Conservation (phyloP, 257 asterid genomes). For the Solanum piurae region DNA sequence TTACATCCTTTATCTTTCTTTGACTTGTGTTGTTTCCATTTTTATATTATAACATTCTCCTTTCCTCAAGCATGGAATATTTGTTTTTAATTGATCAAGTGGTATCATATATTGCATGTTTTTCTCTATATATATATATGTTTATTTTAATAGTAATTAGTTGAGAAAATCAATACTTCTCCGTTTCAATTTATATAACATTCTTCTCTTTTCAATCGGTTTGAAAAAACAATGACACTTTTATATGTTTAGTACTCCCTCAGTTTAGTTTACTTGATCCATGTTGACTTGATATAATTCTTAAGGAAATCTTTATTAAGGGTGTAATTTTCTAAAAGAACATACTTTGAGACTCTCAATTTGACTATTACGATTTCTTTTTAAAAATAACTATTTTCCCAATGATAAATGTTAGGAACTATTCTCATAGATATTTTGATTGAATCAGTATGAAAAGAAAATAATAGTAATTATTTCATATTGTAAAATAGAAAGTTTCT, state of each 20-base stretch:
- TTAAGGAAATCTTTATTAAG: neutral
- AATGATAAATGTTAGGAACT: too few relatives aligned
- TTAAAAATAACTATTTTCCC: too few relatives aligned
- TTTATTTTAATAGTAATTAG: neutral
- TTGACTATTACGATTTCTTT: neutral
- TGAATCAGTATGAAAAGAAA: too few relatives aligned
- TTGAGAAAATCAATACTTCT: neutral
- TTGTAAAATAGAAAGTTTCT: too few relatives aligned
- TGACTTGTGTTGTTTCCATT: constrained; percentile 33
- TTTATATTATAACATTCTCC: constrained; percentile 6
- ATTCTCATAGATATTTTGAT: too few relatives aligned
- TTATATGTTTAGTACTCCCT: too few relatives aligned
- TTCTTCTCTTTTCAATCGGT: neutral
- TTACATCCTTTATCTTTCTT: constrained; percentile 51
- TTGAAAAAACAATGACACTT: too few relatives aligned
- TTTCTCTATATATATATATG: neutral
- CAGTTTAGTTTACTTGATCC: too few relatives aligned
- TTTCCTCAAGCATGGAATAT: constrained; percentile 40
- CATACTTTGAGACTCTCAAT: too few relatives aligned
- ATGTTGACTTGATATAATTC: too few relatives aligned
- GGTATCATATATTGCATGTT: constrained; percentile 17
- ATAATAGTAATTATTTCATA: too few relatives aligned
- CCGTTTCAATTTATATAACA: neutral
- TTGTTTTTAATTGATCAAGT: constrained; percentile 23
- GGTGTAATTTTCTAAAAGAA: neutral